Base-by-base conservation (phyloP, 73 alveolate genomes). In the Urostyla sp. region DNA sequence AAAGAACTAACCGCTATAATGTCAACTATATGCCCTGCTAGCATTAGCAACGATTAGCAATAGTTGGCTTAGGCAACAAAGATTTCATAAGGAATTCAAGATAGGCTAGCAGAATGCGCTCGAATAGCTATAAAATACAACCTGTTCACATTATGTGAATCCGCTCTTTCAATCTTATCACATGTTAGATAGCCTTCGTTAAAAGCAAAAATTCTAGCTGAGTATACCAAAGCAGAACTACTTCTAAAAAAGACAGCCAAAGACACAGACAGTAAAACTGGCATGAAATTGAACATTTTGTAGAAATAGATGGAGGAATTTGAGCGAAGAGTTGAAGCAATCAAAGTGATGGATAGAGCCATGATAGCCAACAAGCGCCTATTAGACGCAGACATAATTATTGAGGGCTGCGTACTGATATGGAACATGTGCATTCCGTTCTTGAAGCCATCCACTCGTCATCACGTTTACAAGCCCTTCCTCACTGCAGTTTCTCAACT, bases 371-470 rank as follows among this genome's bases (percentile, higher is more conserved):
- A 96, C 66, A 94, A 92, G 52, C 90, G 99, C 82, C 90, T 96
- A 38, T 89, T 89, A 52, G 98, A 97, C 84, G 96, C 98, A 52
- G 99, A 96, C 75, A 81, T 97, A 23, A 91, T 96, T 15, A 94
- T 92, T 80, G 99, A 97, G 84, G 98, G 99, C 21, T 94, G 98
- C 51, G 92, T 94, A 40, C 85, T 97, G 46, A 96, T 97, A 18
- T 97, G 98, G 98, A 97, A 97, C 91, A 94, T 91, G 61, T 95
- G 98, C 16, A 77, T 92, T 72, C 99, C 99, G 21, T 87, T 97
- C 40, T 90, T 97, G 21, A 97, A 94, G 83, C 90, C 88, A 67
- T 84, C 97, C 48, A 89, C 94, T 23, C 75, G 99, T 75, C 60
- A 73, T 48, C 96, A 92, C 60, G 94, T 97, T 23, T 89, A 94